Evolutionary conservation across 495 filamentous ascomycete genomes (phyloP).

Genomic region (Polyplosphaeria fusca): DNA sequence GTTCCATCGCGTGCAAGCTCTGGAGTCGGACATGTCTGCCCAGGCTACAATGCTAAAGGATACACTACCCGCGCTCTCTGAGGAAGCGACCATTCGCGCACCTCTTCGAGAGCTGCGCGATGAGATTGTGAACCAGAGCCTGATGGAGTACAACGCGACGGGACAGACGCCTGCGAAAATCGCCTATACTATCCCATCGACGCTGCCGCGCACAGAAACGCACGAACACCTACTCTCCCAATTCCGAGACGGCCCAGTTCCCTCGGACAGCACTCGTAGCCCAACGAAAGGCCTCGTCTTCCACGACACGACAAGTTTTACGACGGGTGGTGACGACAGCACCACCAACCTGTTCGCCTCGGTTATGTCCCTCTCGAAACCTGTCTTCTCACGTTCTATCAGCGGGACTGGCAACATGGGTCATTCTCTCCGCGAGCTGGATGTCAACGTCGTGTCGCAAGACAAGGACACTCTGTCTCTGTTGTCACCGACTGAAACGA

Average conservation of each 20-base stretch:
- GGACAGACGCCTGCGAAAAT: slow-evolving; percentile 80
- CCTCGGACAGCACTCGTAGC: slow-evolving; percentile 30
- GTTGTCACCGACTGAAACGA: slow-evolving; percentile 13
- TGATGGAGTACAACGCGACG: slow-evolving; percentile 78
- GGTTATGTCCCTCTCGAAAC: slow-evolving; percentile 1
- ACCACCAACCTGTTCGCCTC: slow-evolving; percentile 1
- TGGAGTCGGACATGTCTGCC: slow-evolving; percentile 61
- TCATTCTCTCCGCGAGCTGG: slow-evolving; percentile 40
- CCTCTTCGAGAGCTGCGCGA: slow-evolving; percentile 68
- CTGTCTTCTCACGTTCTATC: slow-evolving; percentile 16
- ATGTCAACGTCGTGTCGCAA: slow-evolving; percentile 40
- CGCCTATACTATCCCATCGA: slow-evolving; percentile 69
- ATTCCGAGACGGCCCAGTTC: slow-evolving; percentile 41
- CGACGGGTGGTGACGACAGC: not conserved
- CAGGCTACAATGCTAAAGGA: slow-evolving; percentile 53
- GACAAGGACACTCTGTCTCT: slow-evolving; percentile 23
- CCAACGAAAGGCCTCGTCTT: slow-evolving; percentile 41
- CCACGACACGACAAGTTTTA: slow-evolving; percentile 30
- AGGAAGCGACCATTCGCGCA: slow-evolving; percentile 53
- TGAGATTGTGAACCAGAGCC: slow-evolving; percentile 55
- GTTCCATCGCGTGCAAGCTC: slow-evolving; percentile 56
- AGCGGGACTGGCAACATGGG: slow-evolving; percentile 7
- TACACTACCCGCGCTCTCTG: slow-evolving; percentile 56
- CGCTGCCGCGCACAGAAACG: slow-evolving; percentile 69
- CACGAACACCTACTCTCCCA: slow-evolving; percentile 66